Percentiles rank a stretch among this genome's conserved stretches.
phyloP scores from a whole-genome alignment of 768 basidiomycete species.

The Boletellus ananiceps region DNA sequence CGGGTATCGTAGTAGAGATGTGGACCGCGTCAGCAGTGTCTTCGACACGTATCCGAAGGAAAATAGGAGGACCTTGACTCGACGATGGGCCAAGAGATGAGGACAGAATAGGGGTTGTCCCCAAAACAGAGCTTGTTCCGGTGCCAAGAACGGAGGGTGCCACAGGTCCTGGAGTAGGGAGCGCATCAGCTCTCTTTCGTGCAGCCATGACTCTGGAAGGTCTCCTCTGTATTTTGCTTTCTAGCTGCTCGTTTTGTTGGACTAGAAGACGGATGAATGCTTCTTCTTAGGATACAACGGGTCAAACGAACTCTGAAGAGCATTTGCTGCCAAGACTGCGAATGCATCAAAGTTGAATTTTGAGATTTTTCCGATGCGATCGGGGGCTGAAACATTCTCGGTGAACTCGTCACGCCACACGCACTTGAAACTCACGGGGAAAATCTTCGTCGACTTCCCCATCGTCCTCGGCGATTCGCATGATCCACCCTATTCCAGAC shows the following conservation, averaged over 20 bases:
- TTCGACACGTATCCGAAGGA: slow-evolving; percentile 76
- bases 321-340: slow-evolving; percentile 75
- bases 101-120: slow-evolving; percentile 52
- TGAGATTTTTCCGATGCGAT: slow-evolving; percentile 75
- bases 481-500: slow-evolving; percentile 83
- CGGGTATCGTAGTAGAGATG: slow-evolving; percentile 85
- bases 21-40: slow-evolving; percentile 81
- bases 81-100: slow-evolving; percentile 67
- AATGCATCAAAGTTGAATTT: slow-evolving; percentile 91
- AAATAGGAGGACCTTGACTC: slow-evolving; percentile 75
- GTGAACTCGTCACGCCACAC: background rate
- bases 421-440: slow-evolving; percentile 62
- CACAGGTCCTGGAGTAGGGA: slow-evolving; percentile 35
- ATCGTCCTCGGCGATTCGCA: slow-evolving; percentile 93
- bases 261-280: slow-evolving; percentile 32
- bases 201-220: slow-evolving; percentile 62
- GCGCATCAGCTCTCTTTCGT: slow-evolving; percentile 54
- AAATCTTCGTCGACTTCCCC: slow-evolving; percentile 99
- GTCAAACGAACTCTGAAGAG: slow-evolving; percentile 54
- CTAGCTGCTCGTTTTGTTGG: slow-evolving; percentile 75
- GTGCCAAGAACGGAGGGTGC: slow-evolving; percentile 37
- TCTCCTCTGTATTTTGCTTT: slow-evolving; percentile 76
- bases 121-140: slow-evolving; percentile 43
- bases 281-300: background rate
- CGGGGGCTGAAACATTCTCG: slow-evolving; percentile 62